phyloP scores from a whole-genome alignment of 2,329 filamentous ascomycete genomes.

The Aspergillus brasiliensis region DNA sequence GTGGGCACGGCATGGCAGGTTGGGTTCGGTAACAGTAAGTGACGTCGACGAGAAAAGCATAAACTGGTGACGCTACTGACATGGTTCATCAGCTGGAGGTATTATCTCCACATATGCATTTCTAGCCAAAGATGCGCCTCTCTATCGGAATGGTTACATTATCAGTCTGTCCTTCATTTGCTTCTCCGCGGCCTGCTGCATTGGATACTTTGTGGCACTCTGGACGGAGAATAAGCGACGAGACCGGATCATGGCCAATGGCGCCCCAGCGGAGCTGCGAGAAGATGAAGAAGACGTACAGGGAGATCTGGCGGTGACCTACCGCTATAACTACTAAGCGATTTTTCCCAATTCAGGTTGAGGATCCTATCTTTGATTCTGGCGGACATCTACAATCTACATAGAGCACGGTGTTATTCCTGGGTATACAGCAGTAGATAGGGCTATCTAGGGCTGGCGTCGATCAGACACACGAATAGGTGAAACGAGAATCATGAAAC shows the following conservation, averaged over 20 bases:
- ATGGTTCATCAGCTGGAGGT: slow-evolving; percentile 59
- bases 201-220: slow-evolving; percentile 40
- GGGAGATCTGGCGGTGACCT: slow-evolving; percentile 47
- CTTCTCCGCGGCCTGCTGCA: slow-evolving; percentile 60
- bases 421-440: background rate
- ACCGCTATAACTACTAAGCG: slow-evolving; percentile 41
- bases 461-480: background rate
- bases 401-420: background rate
- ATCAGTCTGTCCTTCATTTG: slow-evolving; percentile 75
- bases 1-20: slow-evolving; percentile 77
- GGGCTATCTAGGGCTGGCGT: slow-evolving; percentile 17
- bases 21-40: slow-evolving; percentile 67
- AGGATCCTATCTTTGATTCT: background rate
- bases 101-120: slow-evolving; percentile 77
- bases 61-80: slow-evolving; percentile 9
- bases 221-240: slow-evolving; percentile 45
- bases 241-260: slow-evolving; percentile 30
- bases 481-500: slow-evolving; percentile 2
- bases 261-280: slow-evolving; percentile 20
- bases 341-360: background rate
- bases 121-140: slow-evolving; percentile 65
- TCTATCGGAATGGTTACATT: slow-evolving; percentile 71
- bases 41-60: background rate
- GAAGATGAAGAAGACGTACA: slow-evolving; percentile 38
- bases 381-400: background rate